phyloP scores from a whole-genome alignment of 1,284 basidiomycete species.

The Boletus mariae region DNA sequence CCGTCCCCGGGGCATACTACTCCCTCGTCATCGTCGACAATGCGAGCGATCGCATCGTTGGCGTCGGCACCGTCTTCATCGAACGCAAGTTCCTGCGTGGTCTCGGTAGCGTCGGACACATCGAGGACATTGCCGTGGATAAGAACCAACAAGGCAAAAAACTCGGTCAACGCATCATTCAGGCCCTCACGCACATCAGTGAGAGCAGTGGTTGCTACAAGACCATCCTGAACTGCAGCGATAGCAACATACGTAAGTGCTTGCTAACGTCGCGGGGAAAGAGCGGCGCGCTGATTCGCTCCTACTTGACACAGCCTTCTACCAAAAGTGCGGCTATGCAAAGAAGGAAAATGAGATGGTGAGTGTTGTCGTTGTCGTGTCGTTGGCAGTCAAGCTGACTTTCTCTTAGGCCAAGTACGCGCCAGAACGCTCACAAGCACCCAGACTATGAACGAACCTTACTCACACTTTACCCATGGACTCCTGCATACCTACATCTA shows the following conservation, averaged over 20 bases:
- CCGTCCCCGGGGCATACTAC: conserved; percentile 70
- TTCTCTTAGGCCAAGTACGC: conserved; percentile 52
- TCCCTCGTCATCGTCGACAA: conserved; percentile 81
- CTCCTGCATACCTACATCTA: conserved; percentile 4
- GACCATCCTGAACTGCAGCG: conserved; percentile 94
- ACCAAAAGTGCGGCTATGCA: conserved; percentile 91
- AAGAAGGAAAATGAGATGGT: conserved; percentile 93
- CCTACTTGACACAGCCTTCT: conserved; percentile 69
- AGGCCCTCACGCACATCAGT: conserved; percentile 77
- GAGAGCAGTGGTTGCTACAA: conserved; percentile 85
- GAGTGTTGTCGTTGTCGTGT: conserved; percentile 1
- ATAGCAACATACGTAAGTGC: conserved; percentile 84
- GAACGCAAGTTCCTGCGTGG: conserved; percentile 92
- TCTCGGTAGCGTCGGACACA: conserved; percentile 84
- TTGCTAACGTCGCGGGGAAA: conserved; percentile 7
- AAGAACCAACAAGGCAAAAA: conserved; percentile 85
- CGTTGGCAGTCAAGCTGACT: conserved; percentile 3
- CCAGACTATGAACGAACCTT: conserved; percentile 32
- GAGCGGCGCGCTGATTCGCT: conserved; percentile 11
- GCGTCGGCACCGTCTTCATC: conserved; percentile 79
- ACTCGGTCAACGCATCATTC: conserved; percentile 84
- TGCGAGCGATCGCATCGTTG: conserved; percentile 76
- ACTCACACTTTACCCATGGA: conserved; percentile 9
- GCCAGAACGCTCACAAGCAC: conserved; percentile 38
- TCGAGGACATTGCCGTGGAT: conserved; percentile 96